Evolutionary conservation across 208 protist species (phyloP), one percentile per base, ranked within the genome.

Genomic region (Leishmania turanica): DNA sequence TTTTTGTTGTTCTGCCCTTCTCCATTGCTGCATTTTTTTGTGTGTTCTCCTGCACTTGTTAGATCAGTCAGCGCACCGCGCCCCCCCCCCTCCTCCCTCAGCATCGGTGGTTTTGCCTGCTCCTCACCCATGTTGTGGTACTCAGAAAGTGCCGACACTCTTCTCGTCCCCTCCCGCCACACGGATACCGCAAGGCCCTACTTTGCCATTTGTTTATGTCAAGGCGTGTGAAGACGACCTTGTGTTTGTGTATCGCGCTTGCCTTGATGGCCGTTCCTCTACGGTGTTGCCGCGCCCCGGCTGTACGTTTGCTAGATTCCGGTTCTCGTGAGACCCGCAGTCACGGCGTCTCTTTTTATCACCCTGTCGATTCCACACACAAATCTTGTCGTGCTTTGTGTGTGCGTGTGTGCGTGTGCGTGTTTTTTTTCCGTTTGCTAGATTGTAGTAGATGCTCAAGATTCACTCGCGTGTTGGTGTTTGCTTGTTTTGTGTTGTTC

Each of bases 401-500:
- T 31, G 42, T 7, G 40, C 1, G 42, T 45, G 42, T 45, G 42
- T 42, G 40, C 1, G 27, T 9, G 13, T 31, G 13, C 37, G 21
- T 9, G 5, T 45, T 5, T 45, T 5, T 21, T 68, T 47, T 9
- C 56, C 56, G 27, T 45, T 24, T 47, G 49, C 11, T 73, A 73
- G 69, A 73, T 73, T 53, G 40, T 31, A 51, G 69, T 73, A 73
- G 45, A 73, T 72, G 24, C 69, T 54, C 69, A 54, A 37, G 2
- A 47, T 37, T 73, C 69, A 73, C 69, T 73, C 3, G 69, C 27
- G 3, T 73, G 27, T 53, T 54, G 8, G 6, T 31, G 19, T 7
- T 51, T 19, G 8, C 40, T 31, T 19, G 7, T 3, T 73, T n/a
- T 53, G 17, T 58, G 53, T 62, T 5, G n/a, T 24, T 62, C 4